These are phyloP conservation scores for Epichloe typhina DNA, from an alignment of 2,329 filamentous ascomycete species.

Conservation along the genomic window DNA sequence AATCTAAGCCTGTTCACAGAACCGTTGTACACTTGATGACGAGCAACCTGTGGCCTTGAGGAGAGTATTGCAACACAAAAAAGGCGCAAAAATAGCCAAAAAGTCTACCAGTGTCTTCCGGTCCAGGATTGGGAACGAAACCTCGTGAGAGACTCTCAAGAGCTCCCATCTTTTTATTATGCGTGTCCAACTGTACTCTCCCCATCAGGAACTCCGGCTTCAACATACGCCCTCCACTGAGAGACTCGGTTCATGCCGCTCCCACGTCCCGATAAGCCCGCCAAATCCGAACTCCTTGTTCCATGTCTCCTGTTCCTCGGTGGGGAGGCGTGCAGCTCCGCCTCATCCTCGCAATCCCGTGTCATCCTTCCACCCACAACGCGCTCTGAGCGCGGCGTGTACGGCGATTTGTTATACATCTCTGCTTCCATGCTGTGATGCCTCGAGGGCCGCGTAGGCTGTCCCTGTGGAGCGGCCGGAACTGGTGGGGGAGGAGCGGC, in stretches of 20 bases:
- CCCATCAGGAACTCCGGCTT: slow-evolving; percentile 26
- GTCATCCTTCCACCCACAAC: slow-evolving; percentile 14
- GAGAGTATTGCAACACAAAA: no score
- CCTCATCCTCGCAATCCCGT: slow-evolving; percentile 20
- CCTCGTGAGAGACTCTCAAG: background rate
- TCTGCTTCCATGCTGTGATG: slow-evolving; percentile 28
- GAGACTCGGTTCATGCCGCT: slow-evolving; percentile 33
- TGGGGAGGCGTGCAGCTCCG: slow-evolving; percentile 14
- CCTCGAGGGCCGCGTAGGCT: slow-evolving; percentile 12
- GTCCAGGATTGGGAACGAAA: no score
- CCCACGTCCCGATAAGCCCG: slow-evolving; percentile 30
- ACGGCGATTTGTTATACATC: slow-evolving; percentile 19
- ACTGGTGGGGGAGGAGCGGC: background rate
- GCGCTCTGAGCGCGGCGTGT: slow-evolving; percentile 17
- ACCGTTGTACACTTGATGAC: background rate
- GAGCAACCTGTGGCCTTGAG: background rate
- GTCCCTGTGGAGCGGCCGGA: background rate
- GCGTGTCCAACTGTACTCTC: slow-evolving; percentile 10
- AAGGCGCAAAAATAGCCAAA: no score
- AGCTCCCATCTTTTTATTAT: background rate
- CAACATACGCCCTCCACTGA: slow-evolving; percentile 36
- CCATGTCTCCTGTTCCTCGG: slow-evolving; percentile 17
- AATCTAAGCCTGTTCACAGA: no score
- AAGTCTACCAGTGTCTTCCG: background rate
- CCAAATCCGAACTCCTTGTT: slow-evolving; percentile 30